phyloP scores from a whole-genome alignment of 805 yeast species.

The Saturnispora sanitii region DNA sequence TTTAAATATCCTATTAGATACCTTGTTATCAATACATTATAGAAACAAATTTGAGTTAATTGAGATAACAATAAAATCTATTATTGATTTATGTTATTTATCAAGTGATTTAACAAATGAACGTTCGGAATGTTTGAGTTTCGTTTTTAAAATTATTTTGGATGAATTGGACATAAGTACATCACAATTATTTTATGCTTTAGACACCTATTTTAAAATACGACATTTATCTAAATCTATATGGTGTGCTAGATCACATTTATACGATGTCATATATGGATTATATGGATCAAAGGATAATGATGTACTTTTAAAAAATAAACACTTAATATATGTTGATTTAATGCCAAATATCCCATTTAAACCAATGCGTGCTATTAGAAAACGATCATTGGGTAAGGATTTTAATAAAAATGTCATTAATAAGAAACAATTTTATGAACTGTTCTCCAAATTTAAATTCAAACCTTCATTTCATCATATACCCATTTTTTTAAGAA shows the following conservation, averaged over 20 bases:
- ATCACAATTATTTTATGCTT: background rate
- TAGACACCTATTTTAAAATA: conserved; percentile 3
- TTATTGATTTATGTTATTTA: conserved; percentile 1
- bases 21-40: conserved; percentile 4
- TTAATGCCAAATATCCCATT: conserved; percentile 46
- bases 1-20: conserved; percentile 3
- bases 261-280: conserved; percentile 13
- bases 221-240: conserved; percentile 1
- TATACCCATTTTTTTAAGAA: conserved; percentile 52
- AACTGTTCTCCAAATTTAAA: background rate
- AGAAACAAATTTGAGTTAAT: background rate
- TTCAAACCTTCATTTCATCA: conserved; percentile 37
- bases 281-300: conserved; percentile 1
- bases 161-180: conserved; percentile 1
- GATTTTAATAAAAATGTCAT: conserved; percentile 33
- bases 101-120: background rate
- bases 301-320: conserved; percentile 21
- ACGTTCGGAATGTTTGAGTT: background rate
- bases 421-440: conserved; percentile 2
- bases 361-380: conserved; percentile 66
- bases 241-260: conserved; percentile 8
- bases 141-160: background rate
- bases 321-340: conserved; percentile 32
- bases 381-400: conserved; percentile 28
- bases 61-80: background rate